Evolutionary conservation across 257 asterid genomes (phyloP).

Genomic region (Solanum appendiculatum): DNA sequence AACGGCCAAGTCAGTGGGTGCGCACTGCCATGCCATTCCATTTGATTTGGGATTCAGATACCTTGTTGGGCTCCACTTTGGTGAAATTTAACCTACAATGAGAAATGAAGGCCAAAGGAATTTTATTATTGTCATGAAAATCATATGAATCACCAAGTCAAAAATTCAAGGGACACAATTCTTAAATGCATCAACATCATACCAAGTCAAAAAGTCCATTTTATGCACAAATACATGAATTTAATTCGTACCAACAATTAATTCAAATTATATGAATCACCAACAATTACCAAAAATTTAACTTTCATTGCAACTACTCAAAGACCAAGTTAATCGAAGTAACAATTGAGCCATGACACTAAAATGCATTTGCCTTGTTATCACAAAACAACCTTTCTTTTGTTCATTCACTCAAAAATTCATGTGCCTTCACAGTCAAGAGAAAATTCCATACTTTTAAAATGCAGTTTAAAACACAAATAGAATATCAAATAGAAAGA

Average conservation of each 20-base stretch:
- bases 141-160: too few relatives aligned
- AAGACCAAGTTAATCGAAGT: neutral
- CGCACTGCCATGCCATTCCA: too few relatives aligned
- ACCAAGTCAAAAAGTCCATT: neutral
- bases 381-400: neutral
- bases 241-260: neutral
- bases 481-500: neutral
- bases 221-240: too few relatives aligned
- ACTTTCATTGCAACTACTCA: neutral
- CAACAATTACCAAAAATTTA: neutral
- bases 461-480: neutral
- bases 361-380: neutral
- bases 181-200: too few relatives aligned
- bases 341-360: neutral
- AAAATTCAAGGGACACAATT: neutral
- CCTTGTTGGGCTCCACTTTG: too few relatives aligned
- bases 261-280: neutral
- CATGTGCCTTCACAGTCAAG: neutral
- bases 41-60: too few relatives aligned
- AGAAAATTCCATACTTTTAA: neutral
- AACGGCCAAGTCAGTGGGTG: constrained; percentile 23
- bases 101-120: too few relatives aligned
- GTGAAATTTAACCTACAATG: too few relatives aligned
- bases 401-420: neutral
- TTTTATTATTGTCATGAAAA: too few relatives aligned